phyloP scores from a whole-genome alignment of 202 grass and related monocot species.

The Sporobolus alterniflorus region DNA sequence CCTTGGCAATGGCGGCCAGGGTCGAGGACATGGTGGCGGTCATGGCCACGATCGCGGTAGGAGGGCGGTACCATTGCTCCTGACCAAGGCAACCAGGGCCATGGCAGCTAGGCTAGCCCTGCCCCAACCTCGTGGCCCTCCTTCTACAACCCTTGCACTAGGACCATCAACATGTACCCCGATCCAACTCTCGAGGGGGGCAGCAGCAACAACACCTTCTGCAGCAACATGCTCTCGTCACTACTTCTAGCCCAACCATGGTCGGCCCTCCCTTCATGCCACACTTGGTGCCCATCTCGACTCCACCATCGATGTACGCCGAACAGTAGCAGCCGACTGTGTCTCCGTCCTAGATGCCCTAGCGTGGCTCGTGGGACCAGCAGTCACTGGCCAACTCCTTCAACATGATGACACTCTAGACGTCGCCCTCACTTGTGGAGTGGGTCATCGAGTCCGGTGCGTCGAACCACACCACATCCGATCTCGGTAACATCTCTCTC shows the following conservation, averaged over 20 bases:
- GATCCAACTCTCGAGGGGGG: no score
- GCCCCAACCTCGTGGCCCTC: no score
- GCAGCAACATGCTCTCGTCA: not conserved
- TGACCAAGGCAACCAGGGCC: not conserved
- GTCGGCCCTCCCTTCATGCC: not conserved
- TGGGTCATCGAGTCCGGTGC: not conserved
- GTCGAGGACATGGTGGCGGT: no score
- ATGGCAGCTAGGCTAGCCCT: no score
- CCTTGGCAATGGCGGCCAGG: no score
- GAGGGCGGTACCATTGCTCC: no score
- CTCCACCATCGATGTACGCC: no score
- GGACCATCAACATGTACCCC: not conserved
- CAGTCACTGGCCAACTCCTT: not conserved
- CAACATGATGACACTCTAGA: not conserved
- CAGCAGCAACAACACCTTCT: not conserved
- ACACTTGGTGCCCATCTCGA: not conserved
- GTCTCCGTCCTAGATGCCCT: not conserved
- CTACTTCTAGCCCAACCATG: no score
- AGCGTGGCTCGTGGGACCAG: not conserved
- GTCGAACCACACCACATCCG: not conserved
- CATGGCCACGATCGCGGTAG: no score
- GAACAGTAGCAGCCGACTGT: not conserved
- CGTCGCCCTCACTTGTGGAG: not conserved
- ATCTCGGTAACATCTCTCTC: not conserved
- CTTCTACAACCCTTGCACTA: no score